Base-by-base conservation (phyloP, 768 basidiomycete species). In the Mycena chlorophos region DNA sequence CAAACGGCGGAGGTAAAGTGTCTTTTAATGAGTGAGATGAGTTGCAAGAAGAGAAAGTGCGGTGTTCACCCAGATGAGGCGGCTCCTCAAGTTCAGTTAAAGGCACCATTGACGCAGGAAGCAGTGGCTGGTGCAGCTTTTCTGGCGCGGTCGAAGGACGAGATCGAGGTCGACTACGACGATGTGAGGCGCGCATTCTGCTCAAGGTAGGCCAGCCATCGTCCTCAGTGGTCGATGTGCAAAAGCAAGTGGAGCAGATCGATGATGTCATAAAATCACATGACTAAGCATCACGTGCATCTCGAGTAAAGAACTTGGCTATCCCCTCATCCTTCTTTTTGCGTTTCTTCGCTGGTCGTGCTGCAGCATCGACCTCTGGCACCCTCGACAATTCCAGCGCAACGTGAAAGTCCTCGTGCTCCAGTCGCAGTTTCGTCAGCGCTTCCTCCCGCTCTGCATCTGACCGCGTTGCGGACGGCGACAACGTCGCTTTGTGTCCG, bases 381-480 rank as follows among this genome's bases (percentile, higher is more conserved):
- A 77, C 73, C 23, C 78, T 78, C 20, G 86, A 80, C 49, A 98
- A 67, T 52, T 91, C 88, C 63, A 86, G 78, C 1, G 95, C 94
- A 62, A 93, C 85, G 69, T 98, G 95, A 69, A 84, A 97, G 71
- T 97, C 95, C 30, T 83, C 79, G 63, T 98, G 95, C 66, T 97
- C 95, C 69, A 80, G 62, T 51, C 75, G 76, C 52, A 83, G 65
- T 56, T 70, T 70, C 5, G 69, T 73, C 31, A 87, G 62, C 19
- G 65, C 75, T 63, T 65, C 65, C 54, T 70, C 67, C 57, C 60
- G 63, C 58, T 71, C 74, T 47, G 63, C 75, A 37, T 61, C 65
- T 50, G 65, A 70, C 49, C 57, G 50, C 47, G 65, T 61, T 30
- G 57, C 57, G 43, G 54, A 65, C 40, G 63, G 64, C 31, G 69